Percentiles rank a stretch among this genome's conserved stretches.
These are phyloP conservation scores for Paramicrosporidium saccamoebae DNA, from an alignment of 371 early-diverging fungal species.

Conservation along the genomic window DNA sequence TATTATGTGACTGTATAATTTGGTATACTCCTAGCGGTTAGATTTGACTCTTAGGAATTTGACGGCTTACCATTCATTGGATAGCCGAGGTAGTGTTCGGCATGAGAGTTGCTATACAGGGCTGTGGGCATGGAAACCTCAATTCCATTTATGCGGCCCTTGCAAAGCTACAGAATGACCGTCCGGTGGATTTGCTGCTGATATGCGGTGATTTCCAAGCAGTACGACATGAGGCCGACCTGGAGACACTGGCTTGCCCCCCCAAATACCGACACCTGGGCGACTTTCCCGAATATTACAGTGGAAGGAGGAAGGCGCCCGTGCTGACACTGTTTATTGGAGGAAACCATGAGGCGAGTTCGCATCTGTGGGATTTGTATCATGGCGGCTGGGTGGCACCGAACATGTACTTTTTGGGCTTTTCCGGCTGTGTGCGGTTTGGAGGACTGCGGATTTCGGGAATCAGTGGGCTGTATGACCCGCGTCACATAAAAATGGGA, in stretches of 20 bases:
- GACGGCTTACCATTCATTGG: too few relatives aligned
- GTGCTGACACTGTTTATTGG: constrained; percentile 73
- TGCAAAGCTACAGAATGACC: constrained; percentile 10
- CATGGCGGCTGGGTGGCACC: constrained; percentile 86
- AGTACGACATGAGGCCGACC: constrained; percentile 44
- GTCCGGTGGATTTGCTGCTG: constrained; percentile 47
- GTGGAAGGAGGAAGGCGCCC: constrained; percentile 37
- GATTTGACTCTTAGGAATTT: too few relatives aligned
- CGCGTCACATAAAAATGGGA: constrained; percentile 21
- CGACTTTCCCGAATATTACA: constrained; percentile 64
- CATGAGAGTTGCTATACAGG: constrained; percentile 68
- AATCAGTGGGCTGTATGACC: constrained; percentile 66
- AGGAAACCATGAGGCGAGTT: constrained; percentile 87
- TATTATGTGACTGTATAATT: too few relatives aligned
- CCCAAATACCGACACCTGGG: constrained; percentile 42
- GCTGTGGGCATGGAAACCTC: constrained; percentile 78
- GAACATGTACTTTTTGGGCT: constrained; percentile 75
- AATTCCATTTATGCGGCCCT: constrained; percentile 47
- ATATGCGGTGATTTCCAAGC: constrained; percentile 93
- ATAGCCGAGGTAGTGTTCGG: too few relatives aligned
- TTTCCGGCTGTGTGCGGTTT: constrained; percentile 19
- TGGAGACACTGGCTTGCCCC: constrained; percentile 40
- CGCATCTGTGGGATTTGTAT: constrained; percentile 67
- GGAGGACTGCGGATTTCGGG: constrained; percentile 71
- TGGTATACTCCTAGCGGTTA: too few relatives aligned